phyloP scores from a whole-genome alignment of 306 rosid species.

The Cucurbita maxima region DNA sequence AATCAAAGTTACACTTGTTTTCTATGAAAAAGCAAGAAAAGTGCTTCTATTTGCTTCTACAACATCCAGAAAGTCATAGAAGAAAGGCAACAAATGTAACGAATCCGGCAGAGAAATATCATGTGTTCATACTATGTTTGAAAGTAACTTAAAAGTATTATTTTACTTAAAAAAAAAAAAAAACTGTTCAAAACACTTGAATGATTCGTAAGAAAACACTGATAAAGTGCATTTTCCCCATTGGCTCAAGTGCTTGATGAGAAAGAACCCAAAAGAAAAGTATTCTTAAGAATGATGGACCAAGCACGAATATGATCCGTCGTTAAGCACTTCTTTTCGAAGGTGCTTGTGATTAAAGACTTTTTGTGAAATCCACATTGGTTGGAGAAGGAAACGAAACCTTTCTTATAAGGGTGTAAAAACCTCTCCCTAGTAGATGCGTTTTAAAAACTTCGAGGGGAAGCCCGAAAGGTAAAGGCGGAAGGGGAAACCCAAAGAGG shows the following conservation, averaged over 20 bases:
- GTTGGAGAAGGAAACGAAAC: too few species aligned
- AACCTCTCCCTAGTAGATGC: too few species aligned
- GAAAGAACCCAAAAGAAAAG: not conserved
- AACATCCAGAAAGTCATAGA: not conserved
- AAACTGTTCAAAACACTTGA: not conserved
- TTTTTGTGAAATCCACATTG: too few species aligned
- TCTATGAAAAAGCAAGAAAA: not conserved
- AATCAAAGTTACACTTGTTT: not conserved
- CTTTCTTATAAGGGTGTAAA: too few species aligned
- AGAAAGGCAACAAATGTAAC: not conserved
- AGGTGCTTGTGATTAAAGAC: not conserved
- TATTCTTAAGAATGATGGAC: not conserved
- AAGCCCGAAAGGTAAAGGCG: too few species aligned
- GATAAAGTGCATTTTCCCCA: not conserved
- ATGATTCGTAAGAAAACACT: not conserved
- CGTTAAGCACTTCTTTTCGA: not conserved
- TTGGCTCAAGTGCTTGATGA: not conserved
- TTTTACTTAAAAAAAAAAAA: too few species aligned
- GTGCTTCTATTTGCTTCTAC: not conserved
- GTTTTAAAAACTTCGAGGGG: too few species aligned
- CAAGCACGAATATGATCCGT: not conserved
- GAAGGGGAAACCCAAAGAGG: too few species aligned
- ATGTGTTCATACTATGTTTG: too few species aligned
- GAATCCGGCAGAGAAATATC: not conserved
- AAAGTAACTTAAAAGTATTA: too few species aligned